phyloP scores from a whole-genome alignment of 768 basidiomycete genomes.

The Boletus rubropictus region DNA sequence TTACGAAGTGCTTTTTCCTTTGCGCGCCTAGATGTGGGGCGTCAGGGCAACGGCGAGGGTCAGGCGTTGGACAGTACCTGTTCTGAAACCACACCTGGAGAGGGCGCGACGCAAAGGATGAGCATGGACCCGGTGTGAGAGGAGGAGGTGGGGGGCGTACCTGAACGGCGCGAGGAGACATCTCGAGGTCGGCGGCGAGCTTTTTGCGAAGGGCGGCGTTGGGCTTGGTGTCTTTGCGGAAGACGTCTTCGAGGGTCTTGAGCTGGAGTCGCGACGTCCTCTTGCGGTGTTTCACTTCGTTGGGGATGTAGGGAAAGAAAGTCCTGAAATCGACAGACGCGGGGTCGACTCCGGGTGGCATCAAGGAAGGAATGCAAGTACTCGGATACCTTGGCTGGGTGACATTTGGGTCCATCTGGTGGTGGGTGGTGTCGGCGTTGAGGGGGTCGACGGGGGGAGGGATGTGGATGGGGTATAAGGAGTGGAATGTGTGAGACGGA shows the following conservation, averaged over 20 bases:
- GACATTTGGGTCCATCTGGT: slow-evolving; percentile 24
- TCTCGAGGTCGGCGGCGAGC: slow-evolving; percentile 77
- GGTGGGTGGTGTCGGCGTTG: slow-evolving; percentile 9
- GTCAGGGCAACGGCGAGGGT: slow-evolving; percentile 11
- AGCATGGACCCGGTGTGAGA: slow-evolving; percentile 14
- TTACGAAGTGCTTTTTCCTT: slow-evolving; percentile 71
- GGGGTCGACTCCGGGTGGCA: slow-evolving; percentile 56
- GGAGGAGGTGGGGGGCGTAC: slow-evolving; percentile 40
- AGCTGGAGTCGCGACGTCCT: slow-evolving; percentile 86
- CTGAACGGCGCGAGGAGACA: slow-evolving; percentile 94
- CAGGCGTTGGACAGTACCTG: slow-evolving; percentile 39
- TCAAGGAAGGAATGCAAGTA: slow-evolving; percentile 43
- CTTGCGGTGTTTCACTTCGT: slow-evolving; percentile 92
- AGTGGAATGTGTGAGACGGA: slow-evolving; percentile 24
- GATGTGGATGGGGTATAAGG: slow-evolving; percentile 21
- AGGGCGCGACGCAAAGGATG: slow-evolving; percentile 14
- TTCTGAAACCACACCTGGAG: slow-evolving; percentile 89
- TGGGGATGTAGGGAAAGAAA: slow-evolving; percentile 84
- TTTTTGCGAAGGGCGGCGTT: slow-evolving; percentile 74
- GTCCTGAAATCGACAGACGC: slow-evolving; percentile 68
- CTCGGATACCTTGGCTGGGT: slow-evolving; percentile 28
- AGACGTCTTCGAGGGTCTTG: slow-evolving; percentile 82
- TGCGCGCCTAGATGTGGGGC: slow-evolving; percentile 51
- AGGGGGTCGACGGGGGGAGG: neutral
- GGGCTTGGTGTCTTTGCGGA: slow-evolving; percentile 86